Evolutionary conservation across 345 rosid genomes (phyloP), one percentile per base, ranked within the genome.

Genomic region (Cardiospermum halicacabum): DNA sequence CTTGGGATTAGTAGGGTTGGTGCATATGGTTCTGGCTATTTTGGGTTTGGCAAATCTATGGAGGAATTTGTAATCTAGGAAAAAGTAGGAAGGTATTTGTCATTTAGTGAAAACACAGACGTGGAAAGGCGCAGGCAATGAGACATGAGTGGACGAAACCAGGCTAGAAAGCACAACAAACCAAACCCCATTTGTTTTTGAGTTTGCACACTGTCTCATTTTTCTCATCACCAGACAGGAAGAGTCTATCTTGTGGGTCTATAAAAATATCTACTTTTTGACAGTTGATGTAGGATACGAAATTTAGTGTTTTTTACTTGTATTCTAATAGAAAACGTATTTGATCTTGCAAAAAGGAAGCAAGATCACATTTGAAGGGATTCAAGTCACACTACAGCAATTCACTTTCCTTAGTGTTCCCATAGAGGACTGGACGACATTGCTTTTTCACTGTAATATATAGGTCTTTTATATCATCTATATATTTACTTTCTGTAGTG

Each of bases 121-220:
- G 61, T 71, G 75, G 75, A 71, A 74, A 80, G 65, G 12, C 28
- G 55, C 64, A 64, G 47, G 57, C 25, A 25, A 13, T 11, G 66
- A 42, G 80, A 77, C 80, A 80, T 69, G 73, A 80, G 81, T 80
- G 80, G 84, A 75, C n/a, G 75, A 68, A 70, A 60, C 77, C 81
- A 80, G 77, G 77, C 80, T 72, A 64, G 66, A 78, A 74, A 74
- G 77, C 70, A 66, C 7, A n/a, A n/a, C n/a, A 59, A 65, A 62
- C 55, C 47, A 58, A 45, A 55, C 32, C 36, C 71, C 75, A 47
- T 56, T 61, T 36, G 24, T 66, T n/a, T n/a, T 62, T 15, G 36
- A 3, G 24, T 1, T 16, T 6, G 10, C 32, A 13, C 66, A 58
- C 15, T 22, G 3, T 49, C 40, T n/a, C 48, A 63, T 64, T 51